Conservation (phyloP, 129 eudicot species). For the Flaveria robusta region DNA sequence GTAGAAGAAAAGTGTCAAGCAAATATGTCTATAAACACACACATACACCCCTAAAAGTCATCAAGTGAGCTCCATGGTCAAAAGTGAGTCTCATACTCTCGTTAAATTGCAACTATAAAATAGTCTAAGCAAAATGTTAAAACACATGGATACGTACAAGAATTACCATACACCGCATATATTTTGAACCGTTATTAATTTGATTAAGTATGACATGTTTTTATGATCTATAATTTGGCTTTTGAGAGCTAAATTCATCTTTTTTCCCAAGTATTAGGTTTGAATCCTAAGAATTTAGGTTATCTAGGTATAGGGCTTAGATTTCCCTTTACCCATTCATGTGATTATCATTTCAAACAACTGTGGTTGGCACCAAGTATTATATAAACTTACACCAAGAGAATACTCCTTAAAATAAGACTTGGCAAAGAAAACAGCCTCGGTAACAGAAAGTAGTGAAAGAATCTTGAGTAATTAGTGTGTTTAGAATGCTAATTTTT, state of each 20-base stretch:
- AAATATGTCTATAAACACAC: not conserved
- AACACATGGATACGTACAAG: slow-evolving; percentile 5
- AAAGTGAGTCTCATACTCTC: not conserved
- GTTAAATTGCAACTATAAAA: not conserved
- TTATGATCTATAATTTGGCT: not conserved
- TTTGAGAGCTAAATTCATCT: not conserved
- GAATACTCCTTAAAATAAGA: not conserved
- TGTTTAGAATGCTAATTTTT: not conserved
- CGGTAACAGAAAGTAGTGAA: not conserved
- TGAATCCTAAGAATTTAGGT: not conserved
- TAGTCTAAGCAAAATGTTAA: slow-evolving; percentile 8
- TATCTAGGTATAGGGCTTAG: slow-evolving; percentile 9
- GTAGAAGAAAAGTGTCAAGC: not conserved
- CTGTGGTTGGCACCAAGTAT: not conserved
- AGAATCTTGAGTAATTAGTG: not conserved
- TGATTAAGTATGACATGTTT: slow-evolving; percentile 6
- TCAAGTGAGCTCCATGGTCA: not conserved
- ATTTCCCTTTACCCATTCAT: not conserved
- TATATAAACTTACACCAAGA: not conserved
- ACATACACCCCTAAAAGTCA: not conserved
- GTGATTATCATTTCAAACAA: not conserved
- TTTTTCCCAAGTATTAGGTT: not conserved
- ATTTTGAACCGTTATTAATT: not conserved
- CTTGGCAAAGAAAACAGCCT: not conserved
- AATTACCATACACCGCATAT: not conserved